Base-by-base conservation (phyloP, 208 protist species). In the Trypanosoma conorhini region DNA sequence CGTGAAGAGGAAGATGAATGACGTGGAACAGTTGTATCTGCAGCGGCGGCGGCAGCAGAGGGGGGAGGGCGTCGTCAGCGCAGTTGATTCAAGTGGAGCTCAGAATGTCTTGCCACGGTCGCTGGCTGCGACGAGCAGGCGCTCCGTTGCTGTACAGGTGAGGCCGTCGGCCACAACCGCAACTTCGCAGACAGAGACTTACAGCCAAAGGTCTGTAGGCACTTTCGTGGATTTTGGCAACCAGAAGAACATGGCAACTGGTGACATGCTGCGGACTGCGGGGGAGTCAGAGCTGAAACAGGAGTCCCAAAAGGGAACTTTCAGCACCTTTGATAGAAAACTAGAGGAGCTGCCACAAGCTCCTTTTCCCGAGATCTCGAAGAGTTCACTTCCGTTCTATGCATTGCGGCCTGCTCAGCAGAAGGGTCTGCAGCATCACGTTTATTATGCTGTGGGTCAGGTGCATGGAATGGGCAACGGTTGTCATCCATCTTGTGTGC, bases 71-170 rank as follows among this genome's bases (percentile, higher is more conserved):
- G 55, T 22, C 2, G 61, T 21, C 46, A 40, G 22, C 26, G 0
- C 44, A 22, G 24, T 22, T 66, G 30, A 17, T 12, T n/a, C n/a
- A 24, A 2, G 7, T 44, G 51, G 40, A 51, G 42, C 28, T 17
- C 31, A 60, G 9, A 58, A n/a, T 61, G 35, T 22, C 38, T 35
- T 5, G 1, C 26, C 26, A 28, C 59, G 22, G 1, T 13, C 51
- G 28, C 12, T 22, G 13, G 24, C 44, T 26, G 7, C 26, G 19
- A 42, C 63, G 19, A 33, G 42, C 24, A 46, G 22, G 46, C 26
- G n/a, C 12, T 72, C 67, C 5, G 31, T 65, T 64, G 67, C 58
- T 15, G 33, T 72, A 21, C 67, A 72, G 48, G 56, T 57, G 9
- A 44, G 22, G 5, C 46, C 59, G 17, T 28, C 46, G 5, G 59